Base-by-base conservation (phyloP, 2,329 filamentous ascomycete genomes). In the Stachybotrys chartarum region DNA sequence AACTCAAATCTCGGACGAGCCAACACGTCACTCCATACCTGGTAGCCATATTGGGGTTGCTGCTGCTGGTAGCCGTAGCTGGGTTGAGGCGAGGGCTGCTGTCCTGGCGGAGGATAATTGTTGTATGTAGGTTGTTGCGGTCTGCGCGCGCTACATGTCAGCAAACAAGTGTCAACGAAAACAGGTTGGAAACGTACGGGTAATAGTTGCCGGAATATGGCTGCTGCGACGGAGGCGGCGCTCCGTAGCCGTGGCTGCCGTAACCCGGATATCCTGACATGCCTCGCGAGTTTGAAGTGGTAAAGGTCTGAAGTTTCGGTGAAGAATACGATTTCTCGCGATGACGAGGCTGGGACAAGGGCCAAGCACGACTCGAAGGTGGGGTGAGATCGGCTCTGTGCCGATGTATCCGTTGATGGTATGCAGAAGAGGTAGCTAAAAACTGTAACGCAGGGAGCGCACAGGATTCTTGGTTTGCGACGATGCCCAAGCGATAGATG, bases 191-290 rank as follows among this genome's bases (percentile, higher is more conserved):
- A 53, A 69, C 74, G 61, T 78, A 82, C 77, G 79, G 77, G 63
- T 81, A 81, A 65, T 78, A 79, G 60, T 65, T 77, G 75, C 60
- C 59, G 39, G 62, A 66, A 55, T 66, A 70, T 58, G 79, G 75
- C 54, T 70, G 70, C 56, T 71, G 68, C 57, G 68, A 68, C 54
- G 63, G 68, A 55, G 65, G 66, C 53, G 66, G 68, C 39, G 60
- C 65, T 55, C 68, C 67, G 58, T 67, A 77, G 67, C 73, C 78
- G 67, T 74, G 73, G 56, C 50, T 44, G 14, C 76, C 73, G 65
- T 85, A 84, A 51, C 74, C 72, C 60, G 81, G 82, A 68, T 85
- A 87, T 65, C 82, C 83, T 61, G 84, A 85, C 84, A 87, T 87
- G 57, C 60, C 24, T 63, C 50, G 58, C 59, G 50, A 47, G 46